These are phyloP conservation scores for Calonectria hongkongensis DNA, from an alignment of 2,329 filamentous ascomycete species.

Conservation along the genomic window DNA sequence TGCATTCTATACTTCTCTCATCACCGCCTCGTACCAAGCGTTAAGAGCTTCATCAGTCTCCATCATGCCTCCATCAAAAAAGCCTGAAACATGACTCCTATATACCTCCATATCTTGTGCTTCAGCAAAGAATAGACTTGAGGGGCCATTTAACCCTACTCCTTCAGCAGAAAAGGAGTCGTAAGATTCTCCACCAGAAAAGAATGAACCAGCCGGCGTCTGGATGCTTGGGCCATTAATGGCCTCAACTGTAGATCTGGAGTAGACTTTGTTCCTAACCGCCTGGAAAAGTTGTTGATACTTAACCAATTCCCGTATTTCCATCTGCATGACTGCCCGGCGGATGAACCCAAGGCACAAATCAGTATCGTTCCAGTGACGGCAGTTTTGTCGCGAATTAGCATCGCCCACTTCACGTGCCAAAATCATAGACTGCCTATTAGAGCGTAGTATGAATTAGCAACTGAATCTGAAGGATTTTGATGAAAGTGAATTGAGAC, in stretches of 20 bases:
- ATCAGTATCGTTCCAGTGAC: conserved; percentile 31
- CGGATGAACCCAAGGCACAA: conserved; percentile 25
- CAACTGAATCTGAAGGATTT: not conserved
- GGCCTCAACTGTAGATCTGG: not conserved
- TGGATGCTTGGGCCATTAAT: not conserved
- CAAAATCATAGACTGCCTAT: conserved; percentile 2
- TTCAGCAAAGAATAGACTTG: conserved; percentile 23
- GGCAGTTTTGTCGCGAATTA: not conserved
- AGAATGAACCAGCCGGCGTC: not conserved
- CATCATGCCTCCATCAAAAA: conserved; percentile 36
- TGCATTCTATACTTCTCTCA: conserved; percentile 8
- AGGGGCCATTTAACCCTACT: conserved; percentile 16
- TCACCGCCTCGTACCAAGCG: conserved; percentile 29
- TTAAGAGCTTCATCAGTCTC: conserved; percentile 38
- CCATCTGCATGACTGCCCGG: conserved; percentile 16
- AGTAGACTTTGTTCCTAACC: conserved; percentile 29
- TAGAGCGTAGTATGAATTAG: not conserved
- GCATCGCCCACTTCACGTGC: not conserved
- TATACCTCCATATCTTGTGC: conserved; percentile 37
- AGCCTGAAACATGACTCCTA: conserved; percentile 36
- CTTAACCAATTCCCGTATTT: not conserved
- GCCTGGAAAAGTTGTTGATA: conserved; percentile 28
- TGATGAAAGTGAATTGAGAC: not conserved
- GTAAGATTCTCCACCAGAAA: conserved; percentile 14
- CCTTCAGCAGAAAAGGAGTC: conserved; percentile 13